Base-by-base conservation (phyloP, 2,329 filamentous ascomycete genomes). In the Ophiostoma triangulosporum region DNA sequence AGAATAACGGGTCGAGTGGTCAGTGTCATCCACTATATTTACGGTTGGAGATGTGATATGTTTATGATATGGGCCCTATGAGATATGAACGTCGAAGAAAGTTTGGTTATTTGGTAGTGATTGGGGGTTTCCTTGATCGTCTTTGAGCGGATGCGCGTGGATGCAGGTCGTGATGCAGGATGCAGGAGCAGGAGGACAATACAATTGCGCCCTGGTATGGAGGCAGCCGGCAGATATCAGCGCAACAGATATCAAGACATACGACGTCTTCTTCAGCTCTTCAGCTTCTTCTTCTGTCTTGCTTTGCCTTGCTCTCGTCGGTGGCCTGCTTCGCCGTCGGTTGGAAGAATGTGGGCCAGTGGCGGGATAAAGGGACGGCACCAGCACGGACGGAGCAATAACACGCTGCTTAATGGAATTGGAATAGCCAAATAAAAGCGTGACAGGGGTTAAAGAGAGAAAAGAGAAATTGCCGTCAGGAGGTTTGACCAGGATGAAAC, bases 401-500 rank as follows among this genome's bases (percentile, higher is more conserved):
- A 40, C 27, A 48, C 48, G 32, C 50, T 24, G 32, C 46, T 12
- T 29, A 31, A 24, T 29, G n/a, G 45, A 45, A 52, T 43, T 51
- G 36, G 17, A n/a, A 40, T 49, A 26, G 20, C 22, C 26, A 7
- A 52, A 52, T 52, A 8, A 46, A 56, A 51, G 45, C 26, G 38
- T 14, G 53, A 51, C 50, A 56, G 46, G 54, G 50, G 54, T 55
- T 14, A 17, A 38, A 9, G 9, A 33, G 57, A 54, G 50, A 58
- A 54, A 58, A 33, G 57, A 54, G 50, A 58, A 54, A 58, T 58
- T 58, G 54, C 55, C 54, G 51, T 54, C 51, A 57, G 55, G 57
- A 55, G 55, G 53, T 52, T 54, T 40, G 54, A 56, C 55, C 36
- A 56, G 55, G 57, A 49, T 54, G 51, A 54, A 55, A 51, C 45